phyloP scores from a whole-genome alignment of 305 asterid species.

The Plantago rigida region DNA sequence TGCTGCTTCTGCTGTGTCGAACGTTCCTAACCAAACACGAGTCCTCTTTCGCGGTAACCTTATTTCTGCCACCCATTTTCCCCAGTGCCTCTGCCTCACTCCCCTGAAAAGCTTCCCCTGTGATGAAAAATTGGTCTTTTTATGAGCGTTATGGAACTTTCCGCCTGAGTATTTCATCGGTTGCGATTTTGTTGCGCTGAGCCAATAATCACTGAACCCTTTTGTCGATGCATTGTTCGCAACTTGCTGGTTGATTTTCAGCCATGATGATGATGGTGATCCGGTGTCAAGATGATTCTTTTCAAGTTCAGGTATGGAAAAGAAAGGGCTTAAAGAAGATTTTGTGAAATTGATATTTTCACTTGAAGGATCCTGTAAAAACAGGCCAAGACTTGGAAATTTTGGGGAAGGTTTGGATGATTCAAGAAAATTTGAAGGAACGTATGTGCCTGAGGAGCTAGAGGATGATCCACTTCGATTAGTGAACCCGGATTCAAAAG shows the following conservation, averaged over 20 bases:
- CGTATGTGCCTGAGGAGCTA: conserved; percentile 18
- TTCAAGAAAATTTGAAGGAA: conserved; percentile 47
- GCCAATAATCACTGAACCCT: conserved; percentile 48
- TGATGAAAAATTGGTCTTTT: conserved; percentile 22
- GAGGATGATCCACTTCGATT: conserved; percentile 23
- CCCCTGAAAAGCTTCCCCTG: conserved; percentile 62
- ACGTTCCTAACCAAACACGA: conserved; percentile 79
- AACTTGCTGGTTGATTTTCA: conserved; percentile 30
- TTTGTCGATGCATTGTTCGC: conserved; percentile 30
- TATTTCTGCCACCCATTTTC: conserved; percentile 90
- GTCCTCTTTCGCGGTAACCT: conserved; percentile 67
- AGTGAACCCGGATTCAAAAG: conserved; percentile 18
- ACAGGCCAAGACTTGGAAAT: conserved; percentile 42
- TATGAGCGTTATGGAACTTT: conserved; percentile 4
- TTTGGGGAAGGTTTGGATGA: conserved; percentile 30
- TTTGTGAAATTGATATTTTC: conserved; percentile 19
- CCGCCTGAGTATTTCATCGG: conserved; percentile 42
- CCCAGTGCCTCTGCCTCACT: conserved; percentile 89
- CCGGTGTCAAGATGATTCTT: conserved; percentile 19
- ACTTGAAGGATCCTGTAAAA: conserved; percentile 38
- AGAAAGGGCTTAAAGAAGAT: conserved; percentile 28
- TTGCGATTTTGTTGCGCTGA: conserved; percentile 50
- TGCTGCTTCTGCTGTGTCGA: conserved; percentile 76
- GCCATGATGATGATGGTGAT: conserved; percentile 26
- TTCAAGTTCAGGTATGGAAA: conserved; percentile 33